Conservation (phyloP, 2,329 filamentous ascomycete species). For the Sclerotinia subarctica region DNA sequence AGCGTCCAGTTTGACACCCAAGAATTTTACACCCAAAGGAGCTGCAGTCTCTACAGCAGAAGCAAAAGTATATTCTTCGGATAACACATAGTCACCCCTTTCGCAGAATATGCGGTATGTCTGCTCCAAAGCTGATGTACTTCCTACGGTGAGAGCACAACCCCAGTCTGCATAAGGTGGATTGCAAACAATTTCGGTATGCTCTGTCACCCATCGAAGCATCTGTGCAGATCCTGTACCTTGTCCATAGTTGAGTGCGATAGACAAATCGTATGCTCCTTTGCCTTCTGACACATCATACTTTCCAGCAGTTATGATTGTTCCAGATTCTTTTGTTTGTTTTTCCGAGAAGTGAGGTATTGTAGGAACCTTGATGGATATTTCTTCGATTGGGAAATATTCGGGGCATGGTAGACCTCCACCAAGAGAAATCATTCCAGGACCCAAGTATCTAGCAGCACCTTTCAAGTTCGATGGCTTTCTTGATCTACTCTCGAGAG, state of each 20-base stretch:
- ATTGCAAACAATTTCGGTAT: slow-evolving; percentile 84
- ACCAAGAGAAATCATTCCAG: slow-evolving; percentile 84
- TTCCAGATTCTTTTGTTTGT: slow-evolving; percentile 59
- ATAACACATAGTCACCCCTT: slow-evolving; percentile 73
- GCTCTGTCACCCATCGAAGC: slow-evolving; percentile 87
- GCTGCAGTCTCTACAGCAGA: slow-evolving; percentile 63
- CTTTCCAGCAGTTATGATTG: slow-evolving; percentile 69
- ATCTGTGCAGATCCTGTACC: slow-evolving; percentile 82
- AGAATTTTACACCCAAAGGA: slow-evolving; percentile 59
- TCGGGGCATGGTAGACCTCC: slow-evolving; percentile 85
- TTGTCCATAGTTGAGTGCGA: slow-evolving; percentile 91
- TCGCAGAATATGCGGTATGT: slow-evolving; percentile 76
- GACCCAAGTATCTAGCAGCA: slow-evolving; percentile 42
- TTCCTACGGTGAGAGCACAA: slow-evolving; percentile 78
- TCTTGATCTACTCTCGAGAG: slow-evolving; percentile 57
- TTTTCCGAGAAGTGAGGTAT: slow-evolving; percentile 68
- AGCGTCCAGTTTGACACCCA: slow-evolving; percentile 62
- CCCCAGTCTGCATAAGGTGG: slow-evolving; percentile 91
- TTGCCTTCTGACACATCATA: slow-evolving; percentile 68
- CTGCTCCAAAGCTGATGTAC: slow-evolving; percentile 82
- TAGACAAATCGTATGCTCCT: slow-evolving; percentile 68
- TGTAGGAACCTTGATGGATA: slow-evolving; percentile 70
- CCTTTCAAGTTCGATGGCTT: slow-evolving; percentile 60
- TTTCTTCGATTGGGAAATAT: slow-evolving; percentile 85
- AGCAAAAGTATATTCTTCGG: slow-evolving; percentile 89